Evolutionary conservation across 495 filamentous ascomycete species (phyloP), one percentile per base, ranked within the genome.

Genomic region (Pyronema omphalodes): DNA sequence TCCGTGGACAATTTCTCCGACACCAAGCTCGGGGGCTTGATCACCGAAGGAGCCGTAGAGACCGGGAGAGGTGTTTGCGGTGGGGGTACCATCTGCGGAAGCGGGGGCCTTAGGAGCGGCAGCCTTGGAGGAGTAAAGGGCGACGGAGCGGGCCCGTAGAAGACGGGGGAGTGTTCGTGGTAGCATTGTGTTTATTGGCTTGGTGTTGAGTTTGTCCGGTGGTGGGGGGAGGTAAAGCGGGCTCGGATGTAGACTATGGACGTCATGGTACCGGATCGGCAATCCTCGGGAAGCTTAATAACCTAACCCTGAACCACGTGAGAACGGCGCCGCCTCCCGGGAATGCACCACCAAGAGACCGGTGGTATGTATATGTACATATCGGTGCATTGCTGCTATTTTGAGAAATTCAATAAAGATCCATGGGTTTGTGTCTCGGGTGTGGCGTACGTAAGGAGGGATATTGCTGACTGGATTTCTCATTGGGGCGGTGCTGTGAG

Each of bases 1-100:
- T 44, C 80, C 87, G 59, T 87, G 86, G 58, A 91, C 78, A 68
- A 96, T 80, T 72, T 95, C 88, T 54, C 91, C 91, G 55, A 96
- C 88, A 3, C 70, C 83, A 48, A 96, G 74, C 54, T 95, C 91
- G n/a, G 71, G 44, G 0, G 37, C 12, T 58, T 68, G 60, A 12
- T 53, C 54, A 39, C 51, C 56, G 35, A 61, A 61, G 41, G 57
- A 52, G 19, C 60, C 57, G 14, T 14, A 41, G 36, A 60, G 53
- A 6, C 56, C 60, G 56, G 14, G 37, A 39, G 51, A 37, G 12
- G 15, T 40, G 8, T 37, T 9, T 23, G 19, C 37, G 36, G 51
- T 19, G 29, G 52, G 73, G 49, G 82, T 58, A 47, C 82, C 65
- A 59, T 83, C 81, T 1, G 81, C 80, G 0, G 79, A 79, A 3